Percentiles rank a stretch among this genome's conserved stretches.
phyloP scores from a whole-genome alignment of 73 alveolate genomes.

The Paramecium tetraurelia region DNA sequence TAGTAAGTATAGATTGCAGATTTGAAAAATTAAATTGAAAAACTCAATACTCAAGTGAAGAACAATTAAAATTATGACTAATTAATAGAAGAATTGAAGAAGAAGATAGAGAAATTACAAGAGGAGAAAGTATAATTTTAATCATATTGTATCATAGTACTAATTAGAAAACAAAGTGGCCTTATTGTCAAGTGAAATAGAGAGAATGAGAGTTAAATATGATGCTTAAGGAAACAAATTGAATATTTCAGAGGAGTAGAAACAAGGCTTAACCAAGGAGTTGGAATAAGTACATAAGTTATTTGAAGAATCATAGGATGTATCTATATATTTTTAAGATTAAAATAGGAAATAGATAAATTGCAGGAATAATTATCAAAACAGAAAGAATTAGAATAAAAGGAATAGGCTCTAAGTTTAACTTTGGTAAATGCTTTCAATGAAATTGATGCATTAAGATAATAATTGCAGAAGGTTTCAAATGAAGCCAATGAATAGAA shows the following conservation, averaged over 20 bases:
- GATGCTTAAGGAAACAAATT: background rate
- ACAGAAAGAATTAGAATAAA: background rate
- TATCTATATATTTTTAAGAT: background rate
- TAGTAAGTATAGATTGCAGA: background rate
- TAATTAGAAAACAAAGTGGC: conserved; percentile 39
- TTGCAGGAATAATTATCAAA: background rate
- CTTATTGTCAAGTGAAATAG: conserved; percentile 34
- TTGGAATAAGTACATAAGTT: background rate
- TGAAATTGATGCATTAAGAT: conserved; percentile 39
- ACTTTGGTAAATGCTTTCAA: background rate
- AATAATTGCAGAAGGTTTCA: background rate
- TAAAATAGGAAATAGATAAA: background rate
- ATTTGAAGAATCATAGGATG: background rate
- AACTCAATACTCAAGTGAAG: background rate
- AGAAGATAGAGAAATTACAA: background rate
- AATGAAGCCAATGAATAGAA: background rate
- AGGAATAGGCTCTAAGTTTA: background rate
- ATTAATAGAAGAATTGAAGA: background rate
- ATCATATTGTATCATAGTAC: background rate
- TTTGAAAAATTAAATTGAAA: conserved; percentile 3
- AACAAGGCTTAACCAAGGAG: background rate
- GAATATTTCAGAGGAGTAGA: background rate
- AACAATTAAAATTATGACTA: background rate
- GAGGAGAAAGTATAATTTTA: background rate
- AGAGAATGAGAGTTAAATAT: conserved; percentile 24